Percentiles rank a stretch among this genome's conserved stretches.
Conservation (phyloP, 2,329 filamentous ascomycete species). For the Madurella mycetomatis region DNA sequence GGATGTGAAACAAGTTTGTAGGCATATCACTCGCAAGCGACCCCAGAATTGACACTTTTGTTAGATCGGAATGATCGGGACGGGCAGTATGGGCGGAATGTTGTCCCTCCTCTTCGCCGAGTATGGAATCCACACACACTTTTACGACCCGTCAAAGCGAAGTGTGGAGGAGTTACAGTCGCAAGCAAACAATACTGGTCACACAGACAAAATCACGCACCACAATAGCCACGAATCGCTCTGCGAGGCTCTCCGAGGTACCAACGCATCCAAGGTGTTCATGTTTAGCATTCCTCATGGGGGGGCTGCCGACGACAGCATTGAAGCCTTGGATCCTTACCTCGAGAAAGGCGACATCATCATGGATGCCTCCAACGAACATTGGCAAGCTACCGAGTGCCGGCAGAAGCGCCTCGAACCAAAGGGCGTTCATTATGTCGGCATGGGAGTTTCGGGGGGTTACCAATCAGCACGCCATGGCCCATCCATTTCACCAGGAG, state of each 20-base stretch:
- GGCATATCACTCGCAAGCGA: too few species aligned
- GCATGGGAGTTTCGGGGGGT: conserved; percentile 64
- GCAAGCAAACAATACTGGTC: conserved; percentile 29
- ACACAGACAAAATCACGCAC: conserved; percentile 30
- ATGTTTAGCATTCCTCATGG: conserved; percentile 51
- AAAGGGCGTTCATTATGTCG: conserved; percentile 60
- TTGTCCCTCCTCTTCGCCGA: conserved; percentile 57
- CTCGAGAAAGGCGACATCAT: conserved; percentile 61
- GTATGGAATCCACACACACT: conserved; percentile 48
- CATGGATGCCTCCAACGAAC: conserved; percentile 65
- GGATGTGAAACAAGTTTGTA: neutral
- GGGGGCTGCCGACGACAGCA: conserved; percentile 34
- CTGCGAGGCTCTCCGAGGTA: conserved; percentile 40
- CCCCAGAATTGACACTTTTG: too few species aligned
- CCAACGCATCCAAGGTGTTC: conserved; percentile 42
- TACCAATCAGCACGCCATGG: conserved; percentile 64
- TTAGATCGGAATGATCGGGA: conserved; percentile 53
- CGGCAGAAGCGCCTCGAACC: conserved; percentile 53
- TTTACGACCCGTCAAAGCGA: conserved; percentile 47
- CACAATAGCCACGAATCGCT: conserved; percentile 45
- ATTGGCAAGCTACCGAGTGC: conserved; percentile 60
- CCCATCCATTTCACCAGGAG: conserved; percentile 64
- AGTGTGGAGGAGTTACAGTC: conserved; percentile 42
- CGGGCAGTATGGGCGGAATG: conserved; percentile 56
- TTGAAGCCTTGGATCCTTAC: conserved; percentile 38